These are phyloP conservation scores for Nepenthes gracilis DNA, from an alignment of 148 eudicot genomes.

Conservation along the genomic window DNA sequence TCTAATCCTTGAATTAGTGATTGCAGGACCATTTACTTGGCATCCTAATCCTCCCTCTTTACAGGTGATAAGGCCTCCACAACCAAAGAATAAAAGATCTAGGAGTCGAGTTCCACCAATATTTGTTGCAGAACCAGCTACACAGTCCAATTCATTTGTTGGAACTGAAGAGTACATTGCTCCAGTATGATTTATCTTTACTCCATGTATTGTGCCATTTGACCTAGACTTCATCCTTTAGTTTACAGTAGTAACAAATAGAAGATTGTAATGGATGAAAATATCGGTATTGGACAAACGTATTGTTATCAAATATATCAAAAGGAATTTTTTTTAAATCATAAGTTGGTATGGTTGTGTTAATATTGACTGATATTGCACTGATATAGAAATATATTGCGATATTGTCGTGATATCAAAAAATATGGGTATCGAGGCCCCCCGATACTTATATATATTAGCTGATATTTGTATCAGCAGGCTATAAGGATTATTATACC, in stretches of 20 bases:
- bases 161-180: conserved; percentile 99
- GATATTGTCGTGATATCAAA: too few species aligned
- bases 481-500: too few species aligned
- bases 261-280: neutral
- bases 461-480: too few species aligned
- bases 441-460: too few species aligned
- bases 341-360: too few species aligned
- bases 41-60: neutral
- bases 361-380: too few species aligned
- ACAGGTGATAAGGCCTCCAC: conserved; percentile 74
- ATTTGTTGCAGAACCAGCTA: conserved; percentile 80
- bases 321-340: too few species aligned
- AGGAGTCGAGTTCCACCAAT: conserved; percentile 65
- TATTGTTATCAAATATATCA: too few species aligned
- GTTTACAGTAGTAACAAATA: neutral
- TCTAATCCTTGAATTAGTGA: too few species aligned
- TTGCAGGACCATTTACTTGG: neutral
- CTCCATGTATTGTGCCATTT: neutral
- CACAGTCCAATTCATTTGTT: conserved; percentile 93
- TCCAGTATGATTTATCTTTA: conserved; percentile 45
- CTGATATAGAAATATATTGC: too few species aligned
- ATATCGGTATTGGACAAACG: too few species aligned
- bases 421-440: too few species aligned
- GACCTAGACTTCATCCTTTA: neutral
- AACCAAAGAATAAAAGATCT: conserved; percentile 50